phyloP scores from a whole-genome alignment of 163 green algal species.

The Botryococcus braunii region DNA sequence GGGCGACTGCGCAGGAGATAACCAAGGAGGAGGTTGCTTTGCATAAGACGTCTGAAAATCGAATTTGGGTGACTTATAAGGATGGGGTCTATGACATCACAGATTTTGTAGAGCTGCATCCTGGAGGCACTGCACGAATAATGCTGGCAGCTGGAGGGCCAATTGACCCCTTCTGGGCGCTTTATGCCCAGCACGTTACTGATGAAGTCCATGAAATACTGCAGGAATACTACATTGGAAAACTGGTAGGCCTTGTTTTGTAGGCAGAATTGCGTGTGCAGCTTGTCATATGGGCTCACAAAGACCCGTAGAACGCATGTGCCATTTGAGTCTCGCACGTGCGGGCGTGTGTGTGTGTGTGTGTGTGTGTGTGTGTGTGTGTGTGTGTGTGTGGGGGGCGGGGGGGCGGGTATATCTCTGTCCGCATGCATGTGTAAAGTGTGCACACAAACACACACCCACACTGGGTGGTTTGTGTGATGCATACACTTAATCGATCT shows the following conservation, averaged over 20 bases:
- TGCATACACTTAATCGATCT: too few species aligned
- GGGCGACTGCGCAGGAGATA: too few species aligned
- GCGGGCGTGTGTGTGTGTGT: background rate
- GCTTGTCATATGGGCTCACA: background rate
- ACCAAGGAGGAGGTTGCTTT: slow-evolving; percentile 58
- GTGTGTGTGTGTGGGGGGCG: too few species aligned
- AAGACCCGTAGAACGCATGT: background rate
- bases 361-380: background rate
- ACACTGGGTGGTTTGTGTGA: too few species aligned
- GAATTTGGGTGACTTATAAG: slow-evolving; percentile 81
- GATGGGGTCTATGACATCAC: slow-evolving; percentile 83
- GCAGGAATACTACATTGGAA: slow-evolving; percentile 67
- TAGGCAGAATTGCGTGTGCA: background rate
- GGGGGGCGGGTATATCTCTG: background rate
- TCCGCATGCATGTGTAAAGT: background rate
- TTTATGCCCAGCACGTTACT: slow-evolving; percentile 47
- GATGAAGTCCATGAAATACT: slow-evolving; percentile 55
- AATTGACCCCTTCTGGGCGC: slow-evolving; percentile 84
- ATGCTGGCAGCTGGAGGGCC: slow-evolving; percentile 78
- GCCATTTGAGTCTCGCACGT: background rate
- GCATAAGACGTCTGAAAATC: slow-evolving; percentile 49
- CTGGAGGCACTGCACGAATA: slow-evolving; percentile 63
- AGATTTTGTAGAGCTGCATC: slow-evolving; percentile 68
- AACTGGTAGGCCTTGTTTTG: slow-evolving; percentile 25
- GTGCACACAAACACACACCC: too few species aligned